Evolutionary conservation across 1,139 yeast genomes (phyloP), one percentile per base, ranked within the genome.

Genomic region (Candida mesenterica): DNA sequence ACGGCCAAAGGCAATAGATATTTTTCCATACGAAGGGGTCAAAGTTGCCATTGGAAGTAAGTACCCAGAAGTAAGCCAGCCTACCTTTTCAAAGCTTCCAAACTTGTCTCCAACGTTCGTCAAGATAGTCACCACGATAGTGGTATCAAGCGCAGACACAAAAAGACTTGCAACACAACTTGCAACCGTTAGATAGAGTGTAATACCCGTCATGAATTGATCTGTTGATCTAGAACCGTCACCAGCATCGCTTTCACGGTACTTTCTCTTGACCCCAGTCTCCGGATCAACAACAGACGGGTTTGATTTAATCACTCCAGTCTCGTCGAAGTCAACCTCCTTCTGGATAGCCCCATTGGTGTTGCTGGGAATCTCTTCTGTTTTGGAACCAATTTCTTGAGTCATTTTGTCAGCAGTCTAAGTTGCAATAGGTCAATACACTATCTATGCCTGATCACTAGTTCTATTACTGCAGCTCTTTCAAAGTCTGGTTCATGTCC

Each of bases 141-240:
- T 55, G 38, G 43, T 50, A 38, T 56, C 61, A 15, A 56, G 42
- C 1, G 58, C 59, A 12, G 49, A 42, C 13, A 56, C 41, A 35
- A 56, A 53, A 14, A 56, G 34, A 5, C 45, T 30, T 6, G 46
- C 34, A 24, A 54, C 43, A 30, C 53, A 45, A n/a, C 52, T 42
- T 2, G 35, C 19, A 10, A 54, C 25, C 2, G 53, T 46, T 4
- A 49, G 24, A 4, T 28, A 20, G 4, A 56, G 41, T 27, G 29
- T 37, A 3, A 30, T 7, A 10, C 61, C 61, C 3, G 35, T 36
- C 9, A 53, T 35, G 23, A 47, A 43, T 26, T 53, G 57, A 30
- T 52, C 53, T 7, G 38, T 23, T 17, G 52, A 44, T 5, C 31
- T 30, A 3, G 58, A 47, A 3, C 58, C 58, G 30, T 53, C 58